Evolutionary conservation across 1,284 basidiomycete species (phyloP), one percentile per base, ranked within the genome.

Genomic region (Cyathus pygmaeus): DNA sequence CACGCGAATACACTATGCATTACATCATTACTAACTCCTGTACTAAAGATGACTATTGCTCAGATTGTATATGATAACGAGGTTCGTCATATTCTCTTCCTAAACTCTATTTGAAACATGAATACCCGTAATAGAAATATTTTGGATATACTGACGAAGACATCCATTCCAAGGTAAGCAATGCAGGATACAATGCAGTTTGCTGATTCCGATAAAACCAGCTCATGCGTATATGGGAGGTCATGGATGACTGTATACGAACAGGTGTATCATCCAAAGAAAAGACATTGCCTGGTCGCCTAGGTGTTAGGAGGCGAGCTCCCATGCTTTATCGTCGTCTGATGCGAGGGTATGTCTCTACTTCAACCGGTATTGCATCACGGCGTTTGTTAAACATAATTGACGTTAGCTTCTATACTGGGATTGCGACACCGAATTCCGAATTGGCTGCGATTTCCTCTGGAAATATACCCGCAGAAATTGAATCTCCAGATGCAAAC

Each of bases 21-120:
- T n/a, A 51, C 39, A 3, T 31, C 60, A 27, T 46, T 57, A 58
- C 49, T 53, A 60, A 33, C 36, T 59, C 47, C 27, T 24, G 21
- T 19, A 26, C 27, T 21, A 47, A 59, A 96, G 92, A 87, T 96
- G 84, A 95, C 94, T 1, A 96, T 97, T 64, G 94, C 94, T 6
- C 94, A 96, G 78, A 93, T 98, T 51, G 95, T 99, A 2, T 95
- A 95, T 78, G 94, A 98, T 76, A 99, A 99, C 71, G 96, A 98
- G 77, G 80, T 79, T 21, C 33, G 21, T 26, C 11, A 17, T n/a
- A 23, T 27, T 19, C 31, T 29, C 11, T 50, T 13, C 19, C 51
- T 26, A 29, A 19, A 10, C 10, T 19, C 31, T 17, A 53, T 17
- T 24, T 17, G 17, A 17, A 29, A 31, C 24, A 41, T 41, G 29